phyloP scores from a whole-genome alignment of 2,329 filamentous ascomycete genomes.

The Fusarium keratoplasticum region DNA sequence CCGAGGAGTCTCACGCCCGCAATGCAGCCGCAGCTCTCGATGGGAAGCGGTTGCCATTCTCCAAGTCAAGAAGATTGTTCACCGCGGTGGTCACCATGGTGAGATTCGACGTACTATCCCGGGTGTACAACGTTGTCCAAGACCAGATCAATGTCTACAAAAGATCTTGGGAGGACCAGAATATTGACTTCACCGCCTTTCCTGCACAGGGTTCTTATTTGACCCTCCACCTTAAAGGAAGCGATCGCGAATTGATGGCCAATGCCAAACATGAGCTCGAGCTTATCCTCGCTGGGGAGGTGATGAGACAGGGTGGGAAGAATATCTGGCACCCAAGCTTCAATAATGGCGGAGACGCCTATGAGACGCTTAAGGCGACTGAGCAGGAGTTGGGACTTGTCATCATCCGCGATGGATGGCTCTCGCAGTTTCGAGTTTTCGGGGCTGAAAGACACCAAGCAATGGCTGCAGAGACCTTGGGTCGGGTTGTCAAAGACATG shows the following conservation, averaged over 20 bases:
- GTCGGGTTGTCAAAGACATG: neutral
- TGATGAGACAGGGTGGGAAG: constrained; percentile 13
- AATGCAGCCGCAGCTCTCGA: constrained; percentile 49
- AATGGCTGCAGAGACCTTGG: neutral
- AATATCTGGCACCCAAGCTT: constrained; percentile 7
- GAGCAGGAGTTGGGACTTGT: constrained; percentile 11
- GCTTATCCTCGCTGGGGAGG: neutral
- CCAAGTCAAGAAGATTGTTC: constrained; percentile 48
- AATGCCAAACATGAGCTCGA: constrained; percentile 12
- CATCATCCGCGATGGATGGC: constrained; percentile 12
- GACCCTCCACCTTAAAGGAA: constrained; percentile 22
- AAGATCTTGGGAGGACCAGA: constrained; percentile 46
- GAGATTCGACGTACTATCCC: constrained; percentile 52
- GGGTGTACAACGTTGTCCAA: constrained; percentile 49
- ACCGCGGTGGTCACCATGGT: constrained; percentile 51
- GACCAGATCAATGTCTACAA: constrained; percentile 42
- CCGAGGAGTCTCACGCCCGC: constrained; percentile 51
- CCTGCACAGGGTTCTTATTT: constrained; percentile 32
- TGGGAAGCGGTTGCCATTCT: constrained; percentile 46
- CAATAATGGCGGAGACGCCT: neutral
- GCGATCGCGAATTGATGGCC: neutral
- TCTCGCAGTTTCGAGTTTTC: constrained; percentile 14
- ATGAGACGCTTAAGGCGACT: neutral
- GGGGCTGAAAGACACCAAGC: neutral
- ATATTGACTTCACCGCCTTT: constrained; percentile 4